A percentile compares a stretch with the other conserved stretches of the same genome.
phyloP scores from a whole-genome alignment of 116 monocot species.

The Iris pallida region DNA sequence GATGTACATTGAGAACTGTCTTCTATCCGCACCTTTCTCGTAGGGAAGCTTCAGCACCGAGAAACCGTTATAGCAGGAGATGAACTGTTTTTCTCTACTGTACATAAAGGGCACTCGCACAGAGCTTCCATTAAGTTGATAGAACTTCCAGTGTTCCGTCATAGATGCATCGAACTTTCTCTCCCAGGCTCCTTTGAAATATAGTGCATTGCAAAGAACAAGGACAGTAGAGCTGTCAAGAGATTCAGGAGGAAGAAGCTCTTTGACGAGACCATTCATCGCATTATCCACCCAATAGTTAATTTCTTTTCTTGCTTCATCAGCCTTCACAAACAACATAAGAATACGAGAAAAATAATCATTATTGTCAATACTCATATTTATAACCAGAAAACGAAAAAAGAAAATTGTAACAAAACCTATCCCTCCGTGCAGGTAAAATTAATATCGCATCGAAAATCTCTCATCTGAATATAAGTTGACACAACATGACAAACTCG shows the following conservation, averaged over 20 bases:
- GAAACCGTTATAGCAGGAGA: slow-evolving; percentile 36
- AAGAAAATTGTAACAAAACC: not conserved
- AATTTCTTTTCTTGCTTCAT: slow-evolving; percentile 32
- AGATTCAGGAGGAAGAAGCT: slow-evolving; percentile 38
- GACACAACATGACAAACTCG: too few relatives aligned
- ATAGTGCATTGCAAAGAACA: slow-evolving; percentile 50
- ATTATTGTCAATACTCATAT: not conserved
- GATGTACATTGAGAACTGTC: slow-evolving; percentile 53
- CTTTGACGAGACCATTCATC: slow-evolving; percentile 44
- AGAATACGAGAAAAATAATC: not conserved
- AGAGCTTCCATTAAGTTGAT: slow-evolving; percentile 34
- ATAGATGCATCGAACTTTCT: slow-evolving; percentile 32
- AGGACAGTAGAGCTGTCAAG: slow-evolving; percentile 29
- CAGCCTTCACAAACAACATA: slow-evolving; percentile 22
- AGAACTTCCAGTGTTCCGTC: slow-evolving; percentile 43
- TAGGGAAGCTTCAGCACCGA: slow-evolving; percentile 48
- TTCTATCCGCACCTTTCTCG: slow-evolving; percentile 27
- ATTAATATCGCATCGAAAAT: too few relatives aligned
- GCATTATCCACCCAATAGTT: slow-evolving; percentile 46
- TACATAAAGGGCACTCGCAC: slow-evolving; percentile 43
- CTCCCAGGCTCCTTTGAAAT: slow-evolving; percentile 58
- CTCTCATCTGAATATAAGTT: not conserved
- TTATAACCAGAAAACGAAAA: not conserved
- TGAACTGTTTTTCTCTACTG: slow-evolving; percentile 33
- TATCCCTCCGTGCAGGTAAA: not conserved